Evolutionary conservation across 345 rosid genomes (phyloP).

Genomic region (Excoecaria cochinchinensis): DNA sequence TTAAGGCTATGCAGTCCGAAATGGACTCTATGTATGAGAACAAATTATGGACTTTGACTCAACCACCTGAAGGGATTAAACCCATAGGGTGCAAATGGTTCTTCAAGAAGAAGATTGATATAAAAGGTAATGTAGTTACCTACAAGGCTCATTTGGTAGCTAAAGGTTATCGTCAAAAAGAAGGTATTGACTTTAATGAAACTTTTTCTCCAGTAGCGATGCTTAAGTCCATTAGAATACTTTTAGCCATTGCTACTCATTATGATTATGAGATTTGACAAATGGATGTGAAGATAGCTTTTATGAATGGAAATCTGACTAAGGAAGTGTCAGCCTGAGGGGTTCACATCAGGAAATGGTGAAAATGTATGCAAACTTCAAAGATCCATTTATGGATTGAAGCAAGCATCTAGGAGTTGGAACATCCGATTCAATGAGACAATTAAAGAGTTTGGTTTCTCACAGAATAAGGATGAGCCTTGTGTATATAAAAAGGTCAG

Average conservation of each 20-base stretch:
- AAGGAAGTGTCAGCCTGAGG: background rate
- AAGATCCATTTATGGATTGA: conserved; percentile 9
- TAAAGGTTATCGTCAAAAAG: background rate
- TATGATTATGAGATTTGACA: too few relatives aligned
- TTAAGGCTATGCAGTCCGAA: conserved; percentile 3
- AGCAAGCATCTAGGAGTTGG: conserved; percentile 1
- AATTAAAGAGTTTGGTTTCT: conserved; percentile 6
- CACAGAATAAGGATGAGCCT: background rate
- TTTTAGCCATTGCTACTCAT: background rate
- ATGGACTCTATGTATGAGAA: conserved; percentile 25
- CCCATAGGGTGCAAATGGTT: background rate
- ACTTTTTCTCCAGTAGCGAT: conserved; percentile 5
- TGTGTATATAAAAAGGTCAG: background rate
- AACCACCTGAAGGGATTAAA: conserved; percentile 2
- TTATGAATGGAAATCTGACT: too few relatives aligned
- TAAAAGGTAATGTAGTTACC: background rate
- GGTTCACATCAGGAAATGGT: background rate
- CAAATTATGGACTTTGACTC: conserved; percentile 26
- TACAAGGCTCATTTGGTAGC: background rate
- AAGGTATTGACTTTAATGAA: conserved; percentile 6
- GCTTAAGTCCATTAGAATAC: conserved; percentile 10
- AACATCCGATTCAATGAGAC: background rate
- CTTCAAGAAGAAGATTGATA: too few relatives aligned
- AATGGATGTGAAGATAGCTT: too few relatives aligned
- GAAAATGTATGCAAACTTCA: background rate